Conservation (phyloP, 805 yeast genomes). For the Cyberlindnera subsufficiens region DNA sequence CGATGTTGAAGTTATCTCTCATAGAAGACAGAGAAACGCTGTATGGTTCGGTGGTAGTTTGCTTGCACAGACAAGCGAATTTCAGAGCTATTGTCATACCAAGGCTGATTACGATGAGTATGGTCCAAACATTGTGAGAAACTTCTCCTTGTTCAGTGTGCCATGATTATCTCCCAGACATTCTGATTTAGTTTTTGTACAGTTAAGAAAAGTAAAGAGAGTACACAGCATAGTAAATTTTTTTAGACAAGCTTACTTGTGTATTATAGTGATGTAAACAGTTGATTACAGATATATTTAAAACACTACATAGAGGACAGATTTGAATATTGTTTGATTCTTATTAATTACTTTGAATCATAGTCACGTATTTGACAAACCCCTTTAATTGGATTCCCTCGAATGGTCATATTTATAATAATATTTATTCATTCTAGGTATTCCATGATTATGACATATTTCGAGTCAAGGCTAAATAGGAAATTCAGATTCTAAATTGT, state of each 20-base stretch:
- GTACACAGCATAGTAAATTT: background rate
- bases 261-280: background rate
- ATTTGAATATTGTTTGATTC: no score
- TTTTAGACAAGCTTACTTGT: background rate
- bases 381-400: no score
- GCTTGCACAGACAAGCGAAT: slow-evolving; percentile 95
- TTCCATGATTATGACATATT: no score
- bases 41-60: slow-evolving; percentile 99
- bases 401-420: no score
- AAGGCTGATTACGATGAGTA: slow-evolving; percentile 96
- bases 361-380: no score
- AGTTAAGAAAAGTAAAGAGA: no score
- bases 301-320: no score
- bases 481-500: no score
- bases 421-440: no score
- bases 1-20: slow-evolving; percentile 93
- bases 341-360: no score
- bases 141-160: slow-evolving; percentile 89
- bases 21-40: slow-evolving; percentile 96
- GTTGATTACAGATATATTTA: background rate
- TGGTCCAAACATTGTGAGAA: slow-evolving; percentile 97
- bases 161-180: slow-evolving; percentile 36
- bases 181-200: background rate
- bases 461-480: no score
- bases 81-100: slow-evolving; percentile 93